Conservation (phyloP, 2,329 filamentous ascomycete species). For the Aspergillus sp. region DNA sequence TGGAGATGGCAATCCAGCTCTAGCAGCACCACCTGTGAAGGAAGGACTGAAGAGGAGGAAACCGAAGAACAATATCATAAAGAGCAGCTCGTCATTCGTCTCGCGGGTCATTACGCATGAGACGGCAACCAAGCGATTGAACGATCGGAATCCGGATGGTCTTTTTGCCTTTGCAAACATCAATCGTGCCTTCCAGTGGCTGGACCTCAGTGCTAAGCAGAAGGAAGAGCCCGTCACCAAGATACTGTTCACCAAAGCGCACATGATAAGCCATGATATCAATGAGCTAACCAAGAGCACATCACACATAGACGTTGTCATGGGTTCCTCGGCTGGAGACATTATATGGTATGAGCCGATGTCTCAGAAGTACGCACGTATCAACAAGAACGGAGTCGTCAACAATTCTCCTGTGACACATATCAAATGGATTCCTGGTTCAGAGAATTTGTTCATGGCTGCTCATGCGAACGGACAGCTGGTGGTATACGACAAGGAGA, state of each 20-base stretch:
- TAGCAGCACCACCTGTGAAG: conserved; percentile 67
- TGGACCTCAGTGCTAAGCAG: conserved; percentile 73
- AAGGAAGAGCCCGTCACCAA: conserved; percentile 90
- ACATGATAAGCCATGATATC: conserved; percentile 91
- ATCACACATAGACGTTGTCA: conserved; percentile 83
- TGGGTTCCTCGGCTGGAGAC: conserved; percentile 95
- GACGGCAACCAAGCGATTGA: conserved; percentile 71
- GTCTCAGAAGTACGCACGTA: conserved; percentile 88
- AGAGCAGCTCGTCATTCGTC: conserved; percentile 98
- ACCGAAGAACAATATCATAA: conserved; percentile 96
- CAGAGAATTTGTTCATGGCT: conserved; percentile 88
- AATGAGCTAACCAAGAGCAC: conserved; percentile 78
- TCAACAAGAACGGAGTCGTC: conserved; percentile 96
- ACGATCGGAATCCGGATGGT: conserved; percentile 75
- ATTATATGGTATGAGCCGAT: conserved; percentile 99
- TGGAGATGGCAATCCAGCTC: conserved; percentile 79
- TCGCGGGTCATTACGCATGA: conserved; percentile 95
- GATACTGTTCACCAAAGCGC: conserved; percentile 93
- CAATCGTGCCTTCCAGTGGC: conserved; percentile 93
- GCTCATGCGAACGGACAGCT: conserved; percentile 89
- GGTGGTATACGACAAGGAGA: conserved; percentile 96
- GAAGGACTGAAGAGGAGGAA: conserved; percentile 75
- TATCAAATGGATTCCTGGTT: conserved; percentile 91
- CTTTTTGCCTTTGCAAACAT: conserved; percentile 93
- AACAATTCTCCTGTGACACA: conserved; percentile 82